These are phyloP conservation scores for Acer campestre DNA, from an alignment of 345 rosid genomes.

Conservation along the genomic window DNA sequence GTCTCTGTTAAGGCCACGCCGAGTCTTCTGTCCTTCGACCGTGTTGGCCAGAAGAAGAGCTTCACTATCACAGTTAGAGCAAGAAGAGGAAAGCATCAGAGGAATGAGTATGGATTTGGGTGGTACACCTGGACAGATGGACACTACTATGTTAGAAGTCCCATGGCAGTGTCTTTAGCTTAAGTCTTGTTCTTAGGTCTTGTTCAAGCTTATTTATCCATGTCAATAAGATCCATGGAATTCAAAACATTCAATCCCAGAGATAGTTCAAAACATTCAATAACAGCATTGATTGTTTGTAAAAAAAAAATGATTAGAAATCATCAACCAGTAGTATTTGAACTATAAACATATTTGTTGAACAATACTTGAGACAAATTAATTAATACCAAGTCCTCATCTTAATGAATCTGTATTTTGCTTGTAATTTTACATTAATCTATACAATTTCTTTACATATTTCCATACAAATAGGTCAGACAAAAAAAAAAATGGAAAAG, in stretches of 20 bases:
- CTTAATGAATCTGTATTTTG: not conserved
- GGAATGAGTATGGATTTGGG: conserved; percentile 61
- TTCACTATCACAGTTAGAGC: conserved; percentile 49
- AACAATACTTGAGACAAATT: not conserved
- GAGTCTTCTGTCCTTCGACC: conserved; percentile 42
- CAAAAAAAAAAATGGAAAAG: not conserved
- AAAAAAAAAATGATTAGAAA: not conserved
- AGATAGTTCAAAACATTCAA: not conserved
- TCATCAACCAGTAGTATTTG: not conserved
- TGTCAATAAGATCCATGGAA: not conserved
- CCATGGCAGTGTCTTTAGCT: conserved; percentile 58
- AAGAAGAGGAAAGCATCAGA: conserved; percentile 15
- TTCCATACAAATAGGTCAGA: not conserved
- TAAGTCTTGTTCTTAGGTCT: not conserved
- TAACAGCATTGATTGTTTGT: not conserved
- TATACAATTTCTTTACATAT: not conserved
- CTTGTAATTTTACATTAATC: not conserved
- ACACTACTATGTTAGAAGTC: conserved; percentile 63
- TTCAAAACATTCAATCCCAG: not conserved
- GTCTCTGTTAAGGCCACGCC: conserved; percentile 53
- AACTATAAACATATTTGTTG: not conserved
- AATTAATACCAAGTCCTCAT: not conserved
- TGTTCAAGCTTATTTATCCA: not conserved
- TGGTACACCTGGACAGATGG: conserved; percentile 74
- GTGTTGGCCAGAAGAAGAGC: conserved; percentile 50